A percentile compares a stretch with the other conserved stretches of the same genome.
Conservation (phyloP, 306 rosid genomes). For the Vigna nakashimae region DNA sequence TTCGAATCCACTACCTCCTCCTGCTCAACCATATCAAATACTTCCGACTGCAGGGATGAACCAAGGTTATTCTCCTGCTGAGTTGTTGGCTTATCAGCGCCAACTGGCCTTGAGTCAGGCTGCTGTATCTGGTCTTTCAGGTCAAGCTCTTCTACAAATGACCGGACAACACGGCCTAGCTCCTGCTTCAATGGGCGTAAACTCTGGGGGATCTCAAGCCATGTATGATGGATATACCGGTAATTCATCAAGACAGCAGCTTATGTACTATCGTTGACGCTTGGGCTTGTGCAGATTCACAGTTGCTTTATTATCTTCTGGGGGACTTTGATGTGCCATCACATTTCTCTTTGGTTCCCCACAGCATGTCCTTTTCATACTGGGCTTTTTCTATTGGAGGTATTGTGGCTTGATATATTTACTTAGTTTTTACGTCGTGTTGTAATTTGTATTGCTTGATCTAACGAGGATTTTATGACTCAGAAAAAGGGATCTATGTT, state of each 20-base stretch:
- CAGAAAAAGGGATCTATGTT: slow-evolving; percentile 35
- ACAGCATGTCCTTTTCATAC: slow-evolving; percentile 37
- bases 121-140: slow-evolving; percentile 70
- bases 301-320: slow-evolving; percentile 37
- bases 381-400: slow-evolving; percentile 43
- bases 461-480: slow-evolving; percentile 43
- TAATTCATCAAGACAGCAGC: slow-evolving; percentile 74
- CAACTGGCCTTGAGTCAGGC: slow-evolving; percentile 80
- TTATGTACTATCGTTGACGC: slow-evolving; percentile 69
- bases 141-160: slow-evolving; percentile 69
- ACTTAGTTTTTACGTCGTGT: slow-evolving; percentile 47
- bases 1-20: slow-evolving; percentile 63
- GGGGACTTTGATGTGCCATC: slow-evolving; percentile 42
- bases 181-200: slow-evolving; percentile 67
- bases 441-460: slow-evolving; percentile 55
- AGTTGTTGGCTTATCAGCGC: slow-evolving; percentile 77
- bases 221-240: slow-evolving; percentile 75
- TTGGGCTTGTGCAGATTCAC: slow-evolving; percentile 36
- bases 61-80: slow-evolving; percentile 77
- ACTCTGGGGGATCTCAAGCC: slow-evolving; percentile 67
- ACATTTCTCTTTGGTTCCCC: slow-evolving; percentile 44
- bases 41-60: slow-evolving; percentile 71
- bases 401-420: slow-evolving; percentile 54
- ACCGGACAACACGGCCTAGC: slow-evolving; percentile 65
- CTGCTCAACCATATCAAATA: slow-evolving; percentile 71